These are phyloP conservation scores for Uronychia setigera DNA, from an alignment of 73 alveolate species.

Conservation along the genomic window DNA sequence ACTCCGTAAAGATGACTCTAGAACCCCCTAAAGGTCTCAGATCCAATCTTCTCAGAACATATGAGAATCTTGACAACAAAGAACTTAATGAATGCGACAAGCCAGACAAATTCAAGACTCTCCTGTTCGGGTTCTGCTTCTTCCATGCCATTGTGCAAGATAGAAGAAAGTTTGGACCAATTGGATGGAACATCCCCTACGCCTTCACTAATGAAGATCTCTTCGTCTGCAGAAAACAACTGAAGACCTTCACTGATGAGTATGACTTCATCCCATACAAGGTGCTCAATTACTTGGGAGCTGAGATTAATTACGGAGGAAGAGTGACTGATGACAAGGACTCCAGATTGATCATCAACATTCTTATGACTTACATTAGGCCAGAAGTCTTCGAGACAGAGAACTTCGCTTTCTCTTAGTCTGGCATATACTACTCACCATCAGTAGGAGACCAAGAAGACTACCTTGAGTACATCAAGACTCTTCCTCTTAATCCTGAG, in stretches of 20 bases:
- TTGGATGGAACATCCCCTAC: slow-evolving; percentile 97
- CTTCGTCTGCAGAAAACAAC: slow-evolving; percentile 82
- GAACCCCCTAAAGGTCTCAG: slow-evolving; percentile 99
- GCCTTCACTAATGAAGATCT: slow-evolving; percentile 97
- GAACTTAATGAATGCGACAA: slow-evolving; percentile 95
- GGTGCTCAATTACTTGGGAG: slow-evolving; percentile 98
- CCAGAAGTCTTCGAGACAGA: slow-evolving; percentile 89
- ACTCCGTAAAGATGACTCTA: slow-evolving; percentile 99
- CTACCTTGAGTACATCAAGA: slow-evolving; percentile 95
- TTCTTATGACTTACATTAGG: slow-evolving; percentile 93
- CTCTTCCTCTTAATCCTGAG: slow-evolving; percentile 95
- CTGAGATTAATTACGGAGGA: slow-evolving; percentile 99
- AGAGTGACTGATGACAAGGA: slow-evolving; percentile 99
- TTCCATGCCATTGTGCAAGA: slow-evolving; percentile 99
- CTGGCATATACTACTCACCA: slow-evolving; percentile 95
- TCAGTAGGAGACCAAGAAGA: slow-evolving; percentile 97
- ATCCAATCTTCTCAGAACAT: slow-evolving; percentile 90
- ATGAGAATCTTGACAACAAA: slow-evolving; percentile 83
- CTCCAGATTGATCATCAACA: slow-evolving; percentile 91
- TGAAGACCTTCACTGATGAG: slow-evolving; percentile 87
- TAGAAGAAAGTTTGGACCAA: slow-evolving; percentile 98
- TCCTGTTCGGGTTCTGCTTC: slow-evolving; percentile 99
- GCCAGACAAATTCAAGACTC: slow-evolving; percentile 96
- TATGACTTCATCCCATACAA: slow-evolving; percentile 93
- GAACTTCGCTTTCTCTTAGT: slow-evolving; percentile 92